These are phyloP conservation scores for Fraxinus albicans DNA, from an alignment of 305 asterid genomes.

Conservation along the genomic window DNA sequence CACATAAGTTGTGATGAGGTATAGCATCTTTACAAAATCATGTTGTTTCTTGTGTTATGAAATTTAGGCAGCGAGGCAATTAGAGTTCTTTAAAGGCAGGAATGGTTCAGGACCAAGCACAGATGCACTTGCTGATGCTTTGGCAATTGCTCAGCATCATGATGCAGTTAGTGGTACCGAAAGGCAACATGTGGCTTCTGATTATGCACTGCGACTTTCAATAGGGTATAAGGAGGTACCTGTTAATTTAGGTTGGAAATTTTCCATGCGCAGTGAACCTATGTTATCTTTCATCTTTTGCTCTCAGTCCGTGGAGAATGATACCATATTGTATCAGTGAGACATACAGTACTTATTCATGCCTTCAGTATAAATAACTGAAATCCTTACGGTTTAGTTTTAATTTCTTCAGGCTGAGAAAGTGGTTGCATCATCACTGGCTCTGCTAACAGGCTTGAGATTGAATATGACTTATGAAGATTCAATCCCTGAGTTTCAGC, in stretches of 20 bases:
- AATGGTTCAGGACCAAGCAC: constrained; percentile 52
- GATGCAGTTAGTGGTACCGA: constrained; percentile 87
- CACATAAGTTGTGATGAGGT: not conserved
- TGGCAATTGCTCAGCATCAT: constrained; percentile 85
- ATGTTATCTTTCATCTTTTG: constrained; percentile 12
- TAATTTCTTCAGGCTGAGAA: constrained; percentile 62
- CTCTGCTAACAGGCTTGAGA: constrained; percentile 51
- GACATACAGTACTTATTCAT: constrained; percentile 18
- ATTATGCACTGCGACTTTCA: constrained; percentile 76
- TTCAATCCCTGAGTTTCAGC: constrained; percentile 56
- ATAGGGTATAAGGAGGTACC: constrained; percentile 70
- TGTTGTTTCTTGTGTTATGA: constrained; percentile 14
- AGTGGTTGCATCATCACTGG: constrained; percentile 73
- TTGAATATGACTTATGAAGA: constrained; percentile 26
- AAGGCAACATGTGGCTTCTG: constrained; percentile 76
- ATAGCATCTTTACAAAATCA: constrained; percentile 12
- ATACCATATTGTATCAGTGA: constrained; percentile 7
- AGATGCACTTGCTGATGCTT: constrained; percentile 68
- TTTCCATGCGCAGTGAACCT: not conserved
- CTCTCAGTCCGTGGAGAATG: constrained; percentile 23
- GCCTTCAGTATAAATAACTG: constrained; percentile 19
- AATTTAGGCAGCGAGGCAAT: constrained; percentile 76
- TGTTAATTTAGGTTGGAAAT: constrained; percentile 14
- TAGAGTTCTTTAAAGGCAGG: constrained; percentile 71
- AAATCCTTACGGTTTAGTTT: constrained; percentile 24